phyloP scores from a whole-genome alignment of 305 asterid species.

The Striga hermonthica region DNA sequence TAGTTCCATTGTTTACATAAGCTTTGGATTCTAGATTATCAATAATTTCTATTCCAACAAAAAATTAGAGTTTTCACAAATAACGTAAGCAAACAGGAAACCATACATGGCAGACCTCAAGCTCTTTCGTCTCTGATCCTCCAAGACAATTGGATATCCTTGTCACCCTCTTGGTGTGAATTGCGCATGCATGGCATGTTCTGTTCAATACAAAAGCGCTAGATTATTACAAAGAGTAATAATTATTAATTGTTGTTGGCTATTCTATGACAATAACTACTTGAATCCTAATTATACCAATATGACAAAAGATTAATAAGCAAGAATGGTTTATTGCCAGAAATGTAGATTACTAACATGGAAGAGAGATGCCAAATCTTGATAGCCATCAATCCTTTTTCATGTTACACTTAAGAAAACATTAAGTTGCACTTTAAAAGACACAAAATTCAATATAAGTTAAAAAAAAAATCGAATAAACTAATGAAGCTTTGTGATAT shows the following conservation, averaged over 20 bases:
- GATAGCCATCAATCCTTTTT: slow-evolving; percentile 81
- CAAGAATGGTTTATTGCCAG: slow-evolving; percentile 10
- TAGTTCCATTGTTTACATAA: no score
- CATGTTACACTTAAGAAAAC: slow-evolving; percentile 86
- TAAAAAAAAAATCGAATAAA: neutral
- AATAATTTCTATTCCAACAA: no score
- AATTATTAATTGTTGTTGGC: neutral
- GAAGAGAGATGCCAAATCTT: slow-evolving; percentile 96
- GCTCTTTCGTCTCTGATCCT: no score
- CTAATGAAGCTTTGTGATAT: slow-evolving; percentile 19
- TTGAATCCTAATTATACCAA: slow-evolving; percentile 3
- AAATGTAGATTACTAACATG: slow-evolving; percentile 39
- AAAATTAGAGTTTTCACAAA: no score
- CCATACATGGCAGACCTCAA: no score
- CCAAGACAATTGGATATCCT: no score
- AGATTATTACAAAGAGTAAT: no score
- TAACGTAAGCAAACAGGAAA: no score
- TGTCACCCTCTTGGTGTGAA: no score
- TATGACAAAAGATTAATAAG: neutral
- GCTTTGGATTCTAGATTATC: no score
- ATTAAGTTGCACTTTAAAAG: slow-evolving; percentile 56
- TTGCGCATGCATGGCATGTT: no score
- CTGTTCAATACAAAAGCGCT: no score
- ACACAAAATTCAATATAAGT: slow-evolving; percentile 22
- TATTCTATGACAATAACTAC: neutral